Percentiles rank a stretch among this genome's conserved stretches.
phyloP scores from a whole-genome alignment of 2,329 filamentous ascomycete species.

The Berkeleyomyces basicola region DNA sequence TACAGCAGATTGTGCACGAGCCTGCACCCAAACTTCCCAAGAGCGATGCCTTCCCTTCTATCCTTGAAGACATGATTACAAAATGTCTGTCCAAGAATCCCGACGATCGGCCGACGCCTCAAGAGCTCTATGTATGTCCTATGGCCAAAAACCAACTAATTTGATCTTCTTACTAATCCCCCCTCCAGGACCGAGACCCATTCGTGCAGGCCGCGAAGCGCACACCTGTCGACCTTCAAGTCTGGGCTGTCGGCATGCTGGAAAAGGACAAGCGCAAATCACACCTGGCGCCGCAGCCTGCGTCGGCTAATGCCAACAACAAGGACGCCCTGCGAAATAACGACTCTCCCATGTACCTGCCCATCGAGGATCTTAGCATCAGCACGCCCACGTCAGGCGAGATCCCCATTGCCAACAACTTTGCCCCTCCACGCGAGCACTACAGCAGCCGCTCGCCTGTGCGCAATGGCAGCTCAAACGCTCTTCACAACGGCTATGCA shows the following conservation, averaged over 20 bases:
- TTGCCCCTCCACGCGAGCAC: slow-evolving; percentile 31
- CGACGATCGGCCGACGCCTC: slow-evolving; percentile 74
- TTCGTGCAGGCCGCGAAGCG: slow-evolving; percentile 94
- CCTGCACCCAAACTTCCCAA: slow-evolving; percentile 85
- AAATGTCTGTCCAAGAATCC: slow-evolving; percentile 88
- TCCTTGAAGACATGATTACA: slow-evolving; percentile 91
- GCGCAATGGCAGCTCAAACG: slow-evolving; percentile 28
- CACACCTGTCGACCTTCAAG: slow-evolving; percentile 81
- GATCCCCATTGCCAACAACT: slow-evolving; percentile 46
- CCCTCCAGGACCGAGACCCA: slow-evolving; percentile 61
- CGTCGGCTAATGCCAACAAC: slow-evolving; percentile 42
- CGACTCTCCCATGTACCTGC: slow-evolving; percentile 37
- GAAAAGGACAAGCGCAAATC: slow-evolving; percentile 92
- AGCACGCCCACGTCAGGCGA: slow-evolving; percentile 55
- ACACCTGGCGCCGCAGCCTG: slow-evolving; percentile 66
- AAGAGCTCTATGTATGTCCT: slow-evolving; percentile 68
- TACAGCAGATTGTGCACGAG: slow-evolving; percentile 96
- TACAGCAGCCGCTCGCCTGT: slow-evolving; percentile 32
- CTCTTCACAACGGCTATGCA: neutral
- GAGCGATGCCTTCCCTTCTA: slow-evolving; percentile 90
- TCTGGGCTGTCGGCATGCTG: slow-evolving; percentile 89
- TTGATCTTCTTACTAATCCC: neutral
- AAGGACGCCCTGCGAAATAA: slow-evolving; percentile 54
- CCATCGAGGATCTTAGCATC: slow-evolving; percentile 28
- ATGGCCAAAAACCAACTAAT: neutral